A percentile compares a stretch with the other conserved stretches of the same genome.
phyloP scores from a whole-genome alignment of 208 protist genomes.

The Trypanosoma lewisi region DNA sequence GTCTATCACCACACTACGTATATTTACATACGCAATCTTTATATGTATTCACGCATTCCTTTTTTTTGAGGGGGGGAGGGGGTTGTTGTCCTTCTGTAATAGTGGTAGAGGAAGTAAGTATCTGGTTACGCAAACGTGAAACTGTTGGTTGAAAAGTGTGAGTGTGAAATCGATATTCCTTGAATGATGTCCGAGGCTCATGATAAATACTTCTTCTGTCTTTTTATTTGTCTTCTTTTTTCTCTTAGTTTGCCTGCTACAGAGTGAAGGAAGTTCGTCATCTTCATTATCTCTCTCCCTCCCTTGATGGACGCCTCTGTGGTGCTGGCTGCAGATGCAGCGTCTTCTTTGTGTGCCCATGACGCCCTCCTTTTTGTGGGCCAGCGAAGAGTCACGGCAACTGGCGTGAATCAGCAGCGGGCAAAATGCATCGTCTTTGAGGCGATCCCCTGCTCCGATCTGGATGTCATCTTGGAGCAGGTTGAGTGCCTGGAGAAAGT shows the following conservation, averaged over 20 bases:
- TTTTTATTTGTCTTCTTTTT: slow-evolving; percentile 8
- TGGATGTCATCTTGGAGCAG: slow-evolving; percentile 58
- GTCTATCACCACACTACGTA: too few relatives aligned
- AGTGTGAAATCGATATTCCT: background rate
- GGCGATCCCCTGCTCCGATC: slow-evolving; percentile 37
- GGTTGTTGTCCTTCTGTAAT: too few relatives aligned
- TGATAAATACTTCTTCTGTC: too few relatives aligned
- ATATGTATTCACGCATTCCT: background rate
- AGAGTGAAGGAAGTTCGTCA: background rate
- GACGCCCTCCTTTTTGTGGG: slow-evolving; percentile 19
- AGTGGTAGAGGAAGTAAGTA: too few relatives aligned
- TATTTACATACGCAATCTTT: too few relatives aligned
- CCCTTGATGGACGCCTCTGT: slow-evolving; percentile 30
- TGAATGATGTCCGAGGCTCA: too few relatives aligned
- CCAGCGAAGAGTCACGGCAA: slow-evolving; percentile 9
- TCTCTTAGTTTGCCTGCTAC: background rate
- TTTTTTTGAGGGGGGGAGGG: background rate
- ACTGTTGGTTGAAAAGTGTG: too few relatives aligned
- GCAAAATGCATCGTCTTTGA: slow-evolving; percentile 31
- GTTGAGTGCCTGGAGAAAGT: slow-evolving; percentile 69
- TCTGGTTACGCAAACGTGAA: too few relatives aligned
- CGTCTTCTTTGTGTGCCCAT: background rate
- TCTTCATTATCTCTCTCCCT: background rate
- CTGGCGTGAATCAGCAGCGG: background rate
- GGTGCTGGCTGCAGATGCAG: slow-evolving; percentile 5